Percentiles rank a stretch among this genome's conserved stretches.
Evolutionary conservation across 371 early-diverging fungal genomes (phyloP).

Genomic region (Thermomucor indicae-seudaticae): DNA sequence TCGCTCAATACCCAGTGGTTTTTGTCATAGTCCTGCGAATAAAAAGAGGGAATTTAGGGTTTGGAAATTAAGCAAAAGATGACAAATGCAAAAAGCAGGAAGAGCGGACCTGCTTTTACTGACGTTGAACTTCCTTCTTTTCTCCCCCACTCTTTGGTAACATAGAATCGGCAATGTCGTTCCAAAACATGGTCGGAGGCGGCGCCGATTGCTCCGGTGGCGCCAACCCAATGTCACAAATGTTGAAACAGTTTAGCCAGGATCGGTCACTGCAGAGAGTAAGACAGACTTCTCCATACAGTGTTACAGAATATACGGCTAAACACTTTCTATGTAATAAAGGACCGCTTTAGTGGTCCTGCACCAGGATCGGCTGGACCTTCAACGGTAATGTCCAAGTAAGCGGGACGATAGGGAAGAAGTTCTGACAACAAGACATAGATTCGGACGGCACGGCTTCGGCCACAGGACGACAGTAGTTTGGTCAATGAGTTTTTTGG

Average conservation of each 20-base stretch:
- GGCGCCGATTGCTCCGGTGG: slow-evolving; percentile 55
- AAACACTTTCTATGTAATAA: slow-evolving; percentile 1
- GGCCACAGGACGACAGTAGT: slow-evolving; percentile 22
- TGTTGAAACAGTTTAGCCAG: slow-evolving; percentile 53
- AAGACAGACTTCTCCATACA: slow-evolving; percentile 6
- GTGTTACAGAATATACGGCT: background rate
- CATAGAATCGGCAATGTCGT: too few relatives aligned
- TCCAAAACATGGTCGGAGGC: slow-evolving; percentile 37
- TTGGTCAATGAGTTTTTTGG: slow-evolving; percentile 60
- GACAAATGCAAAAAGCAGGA: too few relatives aligned
- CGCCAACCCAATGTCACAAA: slow-evolving; percentile 55
- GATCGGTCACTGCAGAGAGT: slow-evolving; percentile 52
- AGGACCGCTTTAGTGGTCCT: slow-evolving; percentile 40
- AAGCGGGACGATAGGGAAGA: background rate
- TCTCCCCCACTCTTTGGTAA: too few relatives aligned
- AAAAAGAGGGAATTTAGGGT: too few relatives aligned
- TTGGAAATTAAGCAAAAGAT: too few relatives aligned
- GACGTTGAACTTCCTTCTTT: too few relatives aligned
- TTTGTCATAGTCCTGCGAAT: too few relatives aligned
- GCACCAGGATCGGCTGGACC: slow-evolving; percentile 26
- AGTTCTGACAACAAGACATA: slow-evolving; percentile 5
- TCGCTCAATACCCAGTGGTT: too few relatives aligned
- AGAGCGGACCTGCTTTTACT: too few relatives aligned
- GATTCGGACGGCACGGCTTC: slow-evolving; percentile 19
- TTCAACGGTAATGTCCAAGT: slow-evolving; percentile 17